Percentiles rank a stretch among this genome's conserved stretches.
Conservation (phyloP, 768 basidiomycete species). For the Russula emetica region DNA sequence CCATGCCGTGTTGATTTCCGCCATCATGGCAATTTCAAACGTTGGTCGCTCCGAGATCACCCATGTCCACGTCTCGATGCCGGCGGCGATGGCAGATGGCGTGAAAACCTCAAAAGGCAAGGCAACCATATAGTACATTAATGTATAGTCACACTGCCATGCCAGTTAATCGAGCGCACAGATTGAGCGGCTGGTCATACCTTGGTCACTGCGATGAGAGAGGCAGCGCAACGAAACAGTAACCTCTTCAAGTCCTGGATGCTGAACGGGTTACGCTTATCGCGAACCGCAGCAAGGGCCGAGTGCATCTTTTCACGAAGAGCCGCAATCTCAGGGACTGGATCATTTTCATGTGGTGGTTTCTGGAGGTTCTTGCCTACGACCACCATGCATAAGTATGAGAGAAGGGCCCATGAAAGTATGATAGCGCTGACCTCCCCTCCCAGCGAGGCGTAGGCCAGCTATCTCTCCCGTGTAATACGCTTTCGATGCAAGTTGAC, state of each 20-base stretch:
- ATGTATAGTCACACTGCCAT: conserved; percentile 71
- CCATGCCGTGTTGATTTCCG: conserved; percentile 87
- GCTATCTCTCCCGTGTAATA: conserved; percentile 86
- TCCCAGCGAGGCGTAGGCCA: conserved; percentile 67
- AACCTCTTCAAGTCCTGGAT: conserved; percentile 81
- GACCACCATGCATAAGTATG: background rate
- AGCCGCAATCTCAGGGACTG: conserved; percentile 55
- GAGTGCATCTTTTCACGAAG: conserved; percentile 65
- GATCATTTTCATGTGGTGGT: conserved; percentile 54
- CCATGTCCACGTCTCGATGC: conserved; percentile 96
- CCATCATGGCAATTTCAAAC: conserved; percentile 78
- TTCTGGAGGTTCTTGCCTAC: conserved; percentile 59
- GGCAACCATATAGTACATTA: conserved; percentile 81
- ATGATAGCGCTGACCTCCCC: conserved; percentile 47
- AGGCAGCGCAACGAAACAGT: conserved; percentile 82
- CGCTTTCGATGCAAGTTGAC: conserved; percentile 86
- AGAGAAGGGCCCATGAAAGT: too few species aligned
- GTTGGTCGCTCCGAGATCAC: conserved; percentile 80
- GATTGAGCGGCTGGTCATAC: conserved; percentile 36
- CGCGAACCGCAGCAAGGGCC: conserved; percentile 62
- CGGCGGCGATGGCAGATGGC: conserved; percentile 77
- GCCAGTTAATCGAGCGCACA: background rate
- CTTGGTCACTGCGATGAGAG: conserved; percentile 63
- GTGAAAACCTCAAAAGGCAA: conserved; percentile 89
- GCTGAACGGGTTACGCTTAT: conserved; percentile 67